A percentile compares a stretch with the other conserved stretches of the same genome.
Conservation (phyloP, 2,329 filamentous ascomycete genomes). For the Aspergillus hortae region DNA sequence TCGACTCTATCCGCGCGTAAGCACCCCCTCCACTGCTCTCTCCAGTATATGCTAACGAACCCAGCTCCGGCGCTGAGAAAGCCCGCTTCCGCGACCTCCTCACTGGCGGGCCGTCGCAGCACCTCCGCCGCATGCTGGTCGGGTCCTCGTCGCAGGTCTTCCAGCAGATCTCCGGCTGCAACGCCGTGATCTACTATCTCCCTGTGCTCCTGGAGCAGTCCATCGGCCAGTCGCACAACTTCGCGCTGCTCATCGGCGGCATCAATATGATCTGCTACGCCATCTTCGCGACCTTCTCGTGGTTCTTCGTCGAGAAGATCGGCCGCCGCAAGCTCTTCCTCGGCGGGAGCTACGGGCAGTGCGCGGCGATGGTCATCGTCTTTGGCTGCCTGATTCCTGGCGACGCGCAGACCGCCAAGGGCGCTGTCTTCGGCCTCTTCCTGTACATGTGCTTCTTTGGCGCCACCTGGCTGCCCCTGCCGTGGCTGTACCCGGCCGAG, state of each 20-base stretch:
- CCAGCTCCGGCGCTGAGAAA: slow-evolving; percentile 5
- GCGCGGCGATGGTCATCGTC: slow-evolving; percentile 12
- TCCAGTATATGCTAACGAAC: not conserved
- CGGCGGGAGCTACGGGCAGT: slow-evolving; percentile 11
- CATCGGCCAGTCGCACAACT: slow-evolving; percentile 7
- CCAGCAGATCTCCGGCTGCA: slow-evolving; percentile 14
- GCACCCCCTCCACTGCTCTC: not conserved
- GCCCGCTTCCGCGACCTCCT: slow-evolving; percentile 10
- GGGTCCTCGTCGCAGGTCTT: slow-evolving; percentile 13
- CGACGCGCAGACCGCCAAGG: slow-evolving; percentile 9
- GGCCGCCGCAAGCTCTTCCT: slow-evolving; percentile 14
- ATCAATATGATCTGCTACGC: slow-evolving; percentile 16
- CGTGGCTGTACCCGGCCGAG: slow-evolving; percentile 50
- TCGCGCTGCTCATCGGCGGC: slow-evolving; percentile 13
- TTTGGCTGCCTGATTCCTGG: slow-evolving; percentile 12
- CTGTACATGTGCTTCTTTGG: slow-evolving; percentile 19
- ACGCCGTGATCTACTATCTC: slow-evolving; percentile 15
- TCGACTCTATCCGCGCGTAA: slow-evolving; percentile 13
- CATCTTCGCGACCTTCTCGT: slow-evolving; percentile 15
- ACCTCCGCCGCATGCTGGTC: slow-evolving; percentile 13
- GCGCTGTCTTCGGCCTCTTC: slow-evolving; percentile 17
- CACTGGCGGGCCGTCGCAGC: slow-evolving; percentile 12
- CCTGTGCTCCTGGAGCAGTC: slow-evolving; percentile 13
- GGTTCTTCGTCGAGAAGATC: slow-evolving; percentile 16
- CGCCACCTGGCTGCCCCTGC: slow-evolving; percentile 52